These are phyloP conservation scores for Ganoderma lingzhi DNA, from an alignment of 1,284 basidiomycete species.

Conservation along the genomic window DNA sequence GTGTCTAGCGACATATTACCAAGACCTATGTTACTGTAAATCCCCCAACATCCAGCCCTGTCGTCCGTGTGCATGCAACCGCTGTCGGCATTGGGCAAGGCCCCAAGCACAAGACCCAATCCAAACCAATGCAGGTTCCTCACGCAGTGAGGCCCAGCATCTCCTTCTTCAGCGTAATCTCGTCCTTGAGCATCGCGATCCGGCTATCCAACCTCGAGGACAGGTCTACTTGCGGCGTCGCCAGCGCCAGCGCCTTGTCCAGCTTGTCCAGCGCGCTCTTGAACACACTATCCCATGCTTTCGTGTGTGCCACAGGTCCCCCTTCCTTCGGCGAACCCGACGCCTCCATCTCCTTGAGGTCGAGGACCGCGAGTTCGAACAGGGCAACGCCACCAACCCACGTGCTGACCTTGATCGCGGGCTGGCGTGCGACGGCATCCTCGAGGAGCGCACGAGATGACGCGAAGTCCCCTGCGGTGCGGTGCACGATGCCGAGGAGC, in stretches of 20 bases:
- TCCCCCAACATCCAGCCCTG: background rate
- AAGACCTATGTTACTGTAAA: background rate
- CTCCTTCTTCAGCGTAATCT: constrained; percentile 69
- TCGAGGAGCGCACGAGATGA: constrained; percentile 56
- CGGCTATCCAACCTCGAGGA: constrained; percentile 73
- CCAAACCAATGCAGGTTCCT: background rate
- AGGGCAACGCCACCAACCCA: constrained; percentile 73
- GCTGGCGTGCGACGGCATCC: constrained; percentile 55
- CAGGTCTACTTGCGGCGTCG: constrained; percentile 66
- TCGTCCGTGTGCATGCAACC: background rate
- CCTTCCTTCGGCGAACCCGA: constrained; percentile 27
- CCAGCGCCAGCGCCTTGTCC: constrained; percentile 57
- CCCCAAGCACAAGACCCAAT: background rate
- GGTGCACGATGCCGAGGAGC: constrained; percentile 71
- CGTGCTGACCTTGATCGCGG: constrained; percentile 54
- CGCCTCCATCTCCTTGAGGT: constrained; percentile 58
- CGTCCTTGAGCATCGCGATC: constrained; percentile 73
- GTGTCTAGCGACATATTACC: background rate
- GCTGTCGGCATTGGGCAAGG: background rate
- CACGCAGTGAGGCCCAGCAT: constrained; percentile 37
- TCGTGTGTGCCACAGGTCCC: constrained; percentile 34
- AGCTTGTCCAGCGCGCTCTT: constrained; percentile 57
- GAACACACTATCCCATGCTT: constrained; percentile 58
- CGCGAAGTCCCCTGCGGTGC: constrained; percentile 57
- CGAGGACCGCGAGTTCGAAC: constrained; percentile 74